Evolutionary conservation across 1,284 basidiomycete genomes (phyloP).

Genomic region (Apiotrichum laibachii): DNA sequence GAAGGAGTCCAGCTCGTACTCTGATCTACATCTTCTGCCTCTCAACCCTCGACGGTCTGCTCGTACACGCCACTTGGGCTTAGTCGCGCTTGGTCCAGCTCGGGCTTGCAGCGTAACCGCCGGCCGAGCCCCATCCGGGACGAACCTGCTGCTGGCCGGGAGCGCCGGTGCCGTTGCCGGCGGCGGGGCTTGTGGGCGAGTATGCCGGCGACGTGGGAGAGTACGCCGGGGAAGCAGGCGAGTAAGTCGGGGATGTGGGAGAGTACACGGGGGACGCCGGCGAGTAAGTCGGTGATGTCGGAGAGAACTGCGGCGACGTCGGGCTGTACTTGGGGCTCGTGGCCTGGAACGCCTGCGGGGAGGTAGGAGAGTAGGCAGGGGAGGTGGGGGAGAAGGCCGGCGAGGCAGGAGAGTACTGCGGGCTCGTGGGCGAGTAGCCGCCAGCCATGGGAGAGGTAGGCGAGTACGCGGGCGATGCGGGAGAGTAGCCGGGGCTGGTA

Average conservation of each 20-base stretch:
- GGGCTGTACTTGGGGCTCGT: constrained; percentile 73
- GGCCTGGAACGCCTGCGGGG: constrained; percentile 72
- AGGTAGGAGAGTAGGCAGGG: constrained; percentile 47
- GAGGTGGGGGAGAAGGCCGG: constrained; percentile 58
- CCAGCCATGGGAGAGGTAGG: constrained; percentile 24
- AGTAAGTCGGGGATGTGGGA: constrained; percentile 75
- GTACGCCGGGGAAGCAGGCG: constrained; percentile 50
- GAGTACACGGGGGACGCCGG: constrained; percentile 83
- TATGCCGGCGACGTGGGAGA: constrained; percentile 63
- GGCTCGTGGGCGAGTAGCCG: constrained; percentile 26
- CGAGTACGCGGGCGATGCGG: constrained; percentile 38
- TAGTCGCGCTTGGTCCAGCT: constrained; percentile 25
- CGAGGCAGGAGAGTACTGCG: constrained; percentile 37
- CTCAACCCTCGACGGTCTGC: background rate
- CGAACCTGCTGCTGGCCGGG: constrained; percentile 11
- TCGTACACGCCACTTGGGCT: background rate
- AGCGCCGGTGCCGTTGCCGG: constrained; percentile 7
- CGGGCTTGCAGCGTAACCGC: constrained; percentile 20
- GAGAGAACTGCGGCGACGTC: constrained; percentile 35
- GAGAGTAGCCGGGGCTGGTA: constrained; percentile 41
- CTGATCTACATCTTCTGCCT: too few relatives aligned
- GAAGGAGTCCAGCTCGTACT: background rate
- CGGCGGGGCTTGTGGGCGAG: constrained; percentile 1
- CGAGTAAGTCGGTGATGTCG: constrained; percentile 57
- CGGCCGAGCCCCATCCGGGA: constrained; percentile 12